Conservation (phyloP, 257 asterid genomes). For the Avicennia marina region DNA sequence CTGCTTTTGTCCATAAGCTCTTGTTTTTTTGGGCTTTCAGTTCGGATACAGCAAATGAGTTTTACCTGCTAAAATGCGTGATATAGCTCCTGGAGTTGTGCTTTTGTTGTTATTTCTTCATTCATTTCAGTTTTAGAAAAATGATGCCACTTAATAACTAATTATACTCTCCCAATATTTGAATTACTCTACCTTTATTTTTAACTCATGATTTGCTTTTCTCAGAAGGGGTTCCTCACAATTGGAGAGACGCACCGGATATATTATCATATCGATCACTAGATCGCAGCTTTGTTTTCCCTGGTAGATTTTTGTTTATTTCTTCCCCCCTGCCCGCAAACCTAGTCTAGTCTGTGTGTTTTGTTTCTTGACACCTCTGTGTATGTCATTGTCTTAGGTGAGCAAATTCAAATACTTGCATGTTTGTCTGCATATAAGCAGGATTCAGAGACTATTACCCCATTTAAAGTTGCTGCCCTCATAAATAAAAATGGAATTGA, state of each 20-base stretch:
- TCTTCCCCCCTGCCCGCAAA: background rate
- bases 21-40: background rate
- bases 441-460: conserved; percentile 88
- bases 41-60: background rate
- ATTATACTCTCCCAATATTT: conserved; percentile 8
- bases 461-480: conserved; percentile 92
- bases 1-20: background rate
- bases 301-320: conserved; percentile 52
- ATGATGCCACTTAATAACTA: background rate
- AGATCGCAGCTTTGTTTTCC: conserved; percentile 89
- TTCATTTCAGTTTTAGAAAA: background rate
- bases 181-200: conserved; percentile 15
- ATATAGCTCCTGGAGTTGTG: background rate
- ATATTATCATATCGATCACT: conserved; percentile 56
- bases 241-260: conserved; percentile 84
- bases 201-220: conserved; percentile 2
- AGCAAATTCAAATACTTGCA: conserved; percentile 76
- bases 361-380: conserved; percentile 20
- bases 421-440: conserved; percentile 86
- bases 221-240: conserved; percentile 76
- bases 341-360: background rate
- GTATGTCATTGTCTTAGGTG: conserved; percentile 46
- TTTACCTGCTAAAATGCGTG: background rate
- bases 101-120: conserved; percentile 4
- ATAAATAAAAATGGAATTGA: conserved; percentile 76